Percentiles rank a stretch among this genome's conserved stretches.
These are phyloP conservation scores for Penicillium sp. DNA, from an alignment of 2,329 filamentous ascomycete genomes.

Conservation along the genomic window DNA sequence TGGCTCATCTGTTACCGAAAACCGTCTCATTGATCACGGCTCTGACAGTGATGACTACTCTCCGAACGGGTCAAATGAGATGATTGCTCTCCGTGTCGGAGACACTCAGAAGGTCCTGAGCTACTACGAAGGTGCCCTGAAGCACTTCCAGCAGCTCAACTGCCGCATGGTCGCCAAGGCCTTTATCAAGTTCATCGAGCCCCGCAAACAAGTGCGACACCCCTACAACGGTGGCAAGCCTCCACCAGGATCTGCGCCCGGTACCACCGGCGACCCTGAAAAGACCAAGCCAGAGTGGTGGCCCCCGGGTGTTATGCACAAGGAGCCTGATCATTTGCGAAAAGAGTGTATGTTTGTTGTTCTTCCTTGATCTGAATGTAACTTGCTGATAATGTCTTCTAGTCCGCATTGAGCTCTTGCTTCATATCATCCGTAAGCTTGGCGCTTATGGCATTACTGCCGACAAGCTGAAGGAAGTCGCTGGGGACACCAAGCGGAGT, in stretches of 20 bases:
- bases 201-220: constrained; percentile 48
- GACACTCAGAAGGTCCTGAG: constrained; percentile 37
- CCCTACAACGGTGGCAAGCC: constrained; percentile 50
- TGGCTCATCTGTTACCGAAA: constrained; percentile 15
- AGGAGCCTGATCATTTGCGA: constrained; percentile 49
- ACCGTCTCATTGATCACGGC: constrained; percentile 19
- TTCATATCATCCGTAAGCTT: constrained; percentile 43
- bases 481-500: constrained; percentile 40
- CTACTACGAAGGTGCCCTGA: constrained; percentile 44
- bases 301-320: constrained; percentile 47
- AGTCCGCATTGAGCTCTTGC: constrained; percentile 40
- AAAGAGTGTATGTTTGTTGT: constrained; percentile 47
- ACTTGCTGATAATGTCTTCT: constrained; percentile 3
- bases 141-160: constrained; percentile 47
- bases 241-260: constrained; percentile 33
- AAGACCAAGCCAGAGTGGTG: constrained; percentile 48
- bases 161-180: constrained; percentile 47
- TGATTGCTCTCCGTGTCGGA: constrained; percentile 37
- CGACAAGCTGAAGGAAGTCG: constrained; percentile 41
- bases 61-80: constrained; percentile 23
- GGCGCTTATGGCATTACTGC: constrained; percentile 35
- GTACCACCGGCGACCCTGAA: constrained; percentile 42
- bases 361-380: background rate
- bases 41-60: constrained; percentile 28
- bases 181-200: constrained; percentile 49